A percentile compares a stretch with the other conserved stretches of the same genome.
phyloP scores from a whole-genome alignment of 2,329 filamentous ascomycete species.

The Chaetomium strumarium region DNA sequence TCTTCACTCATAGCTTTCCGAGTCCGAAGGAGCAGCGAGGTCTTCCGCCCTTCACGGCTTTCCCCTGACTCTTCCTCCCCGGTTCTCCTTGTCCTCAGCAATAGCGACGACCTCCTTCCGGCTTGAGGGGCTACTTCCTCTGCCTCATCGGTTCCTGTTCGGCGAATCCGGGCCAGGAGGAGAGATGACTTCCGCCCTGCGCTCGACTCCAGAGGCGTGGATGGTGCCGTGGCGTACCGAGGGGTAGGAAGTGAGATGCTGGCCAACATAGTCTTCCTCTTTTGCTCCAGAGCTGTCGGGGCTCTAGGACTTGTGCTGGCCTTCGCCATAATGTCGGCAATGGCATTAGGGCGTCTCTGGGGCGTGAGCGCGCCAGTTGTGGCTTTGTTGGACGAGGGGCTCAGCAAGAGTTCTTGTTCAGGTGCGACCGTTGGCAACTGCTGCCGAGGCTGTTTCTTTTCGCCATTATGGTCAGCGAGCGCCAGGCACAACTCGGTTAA shows the following conservation, averaged over 20 bases:
- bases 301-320: conserved; percentile 34
- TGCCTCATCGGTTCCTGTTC: conserved; percentile 45
- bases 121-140: conserved; percentile 32
- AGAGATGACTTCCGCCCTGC: conserved; percentile 50
- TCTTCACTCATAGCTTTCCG: conserved; percentile 44
- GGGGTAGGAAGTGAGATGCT: conserved; percentile 42
- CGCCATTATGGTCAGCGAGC: conserved; percentile 56
- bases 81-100: conserved; percentile 37
- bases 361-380: conserved; percentile 25
- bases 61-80: conserved; percentile 47
- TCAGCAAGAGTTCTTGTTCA: conserved; percentile 21
- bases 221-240: conserved; percentile 35
- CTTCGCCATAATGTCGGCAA: conserved; percentile 36
- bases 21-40: conserved; percentile 43
- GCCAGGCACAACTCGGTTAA: conserved; percentile 89
- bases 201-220: conserved; percentile 35
- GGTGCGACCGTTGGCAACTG: conserved; percentile 24
- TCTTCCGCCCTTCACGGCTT: conserved; percentile 35
- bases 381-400: conserved; percentile 14
- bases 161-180: conserved; percentile 36
- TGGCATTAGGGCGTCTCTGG: conserved; percentile 38
- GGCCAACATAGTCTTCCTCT: conserved; percentile 42
- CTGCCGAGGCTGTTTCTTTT: conserved; percentile 31
- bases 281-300: conserved; percentile 49
- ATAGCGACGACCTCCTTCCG: conserved; percentile 49